Evolutionary conservation across 2,329 filamentous ascomycete genomes (phyloP).

Genomic region (Neurospora sp.): DNA sequence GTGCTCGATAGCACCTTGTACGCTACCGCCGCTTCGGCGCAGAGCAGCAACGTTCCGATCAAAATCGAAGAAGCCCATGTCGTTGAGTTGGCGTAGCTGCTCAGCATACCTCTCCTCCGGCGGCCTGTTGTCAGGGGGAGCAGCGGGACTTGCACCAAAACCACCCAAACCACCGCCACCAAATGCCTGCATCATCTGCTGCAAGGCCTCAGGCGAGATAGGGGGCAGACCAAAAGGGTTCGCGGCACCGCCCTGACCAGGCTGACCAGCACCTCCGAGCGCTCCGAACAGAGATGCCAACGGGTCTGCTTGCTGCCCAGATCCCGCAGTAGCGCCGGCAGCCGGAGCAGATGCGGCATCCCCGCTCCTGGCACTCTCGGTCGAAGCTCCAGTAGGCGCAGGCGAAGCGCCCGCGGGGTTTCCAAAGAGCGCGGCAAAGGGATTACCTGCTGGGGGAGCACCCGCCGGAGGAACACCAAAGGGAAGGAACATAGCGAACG

Average conservation of each 20-base stretch:
- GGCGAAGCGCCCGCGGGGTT: slow-evolving; percentile 41
- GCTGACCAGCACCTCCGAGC: slow-evolving; percentile 13
- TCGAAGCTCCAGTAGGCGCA: slow-evolving; percentile 23
- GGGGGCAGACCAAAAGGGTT: slow-evolving; percentile 32
- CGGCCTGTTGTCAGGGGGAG: slow-evolving; percentile 71
- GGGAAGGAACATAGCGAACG: slow-evolving; percentile 28
- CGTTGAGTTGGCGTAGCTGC: slow-evolving; percentile 86
- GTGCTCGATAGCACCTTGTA: slow-evolving; percentile 82
- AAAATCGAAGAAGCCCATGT: slow-evolving; percentile 98
- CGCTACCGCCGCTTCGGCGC: slow-evolving; percentile 80
- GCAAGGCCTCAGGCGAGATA: slow-evolving; percentile 45
- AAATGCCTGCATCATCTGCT: slow-evolving; percentile 42
- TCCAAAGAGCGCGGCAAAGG: slow-evolving; percentile 27
- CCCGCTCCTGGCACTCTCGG: neutral
- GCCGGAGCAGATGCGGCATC: slow-evolving; percentile 13
- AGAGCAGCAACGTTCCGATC: slow-evolving; percentile 85
- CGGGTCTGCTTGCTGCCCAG: slow-evolving; percentile 16
- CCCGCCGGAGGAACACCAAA: slow-evolving; percentile 14
- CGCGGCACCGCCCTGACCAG: slow-evolving; percentile 21
- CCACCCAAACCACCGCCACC: slow-evolving; percentile 28
- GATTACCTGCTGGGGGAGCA: slow-evolving; percentile 23
- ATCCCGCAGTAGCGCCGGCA: slow-evolving; percentile 5
- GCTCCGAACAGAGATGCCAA: slow-evolving; percentile 18
- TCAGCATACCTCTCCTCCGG: slow-evolving; percentile 90
- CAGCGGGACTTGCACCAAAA: slow-evolving; percentile 28